Evolutionary conservation across 345 rosid species (phyloP), one percentile per base, ranked within the genome.

Genomic region (Psidium friedrichsthalianum): DNA sequence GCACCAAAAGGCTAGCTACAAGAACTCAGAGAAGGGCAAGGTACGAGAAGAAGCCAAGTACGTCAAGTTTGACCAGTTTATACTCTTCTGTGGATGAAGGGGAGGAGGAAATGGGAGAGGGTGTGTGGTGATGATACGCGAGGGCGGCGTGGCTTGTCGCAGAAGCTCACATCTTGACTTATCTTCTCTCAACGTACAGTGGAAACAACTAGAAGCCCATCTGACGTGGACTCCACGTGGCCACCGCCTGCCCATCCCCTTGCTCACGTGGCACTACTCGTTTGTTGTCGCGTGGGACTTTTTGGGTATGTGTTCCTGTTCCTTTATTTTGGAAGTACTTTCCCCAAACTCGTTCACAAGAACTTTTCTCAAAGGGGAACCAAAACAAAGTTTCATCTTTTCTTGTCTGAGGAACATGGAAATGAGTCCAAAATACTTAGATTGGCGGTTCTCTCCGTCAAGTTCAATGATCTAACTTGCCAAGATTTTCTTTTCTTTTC

Each of bases 81-180:
- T n/a, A n/a, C n/a, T n/a, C 44, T 64, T 32, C 42, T 40, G 42
- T 40, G 42, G 42, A 40, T 25, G 64, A 53, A 27, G 20, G 14
- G 13, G 18, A 20, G 58, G 84, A 18, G 44, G 24, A 25, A 69
- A 69, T 69, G 8, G 52, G 25, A 56, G 74, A 57, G n/a, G 83
- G 83, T 49, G 32, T 3, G 52, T 11, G 55, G 83, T 8, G 32
- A n/a, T 81, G 58, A 29, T 18, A 36, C 2, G 47, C 1, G 47
- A 69, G 47, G 2, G 74, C 6, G 11, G 49, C 20, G 44, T 56
- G 51, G 91, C 92, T 90, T 93, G 56, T 32, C 74, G 85, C 9
- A 86, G 92, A 92, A 89, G 92, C 32, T 56, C 82, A 86, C 59
- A 8, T 15, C 82, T 83, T 82, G 81, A 88, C 83, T 87, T 86